Base-by-base conservation (phyloP, 305 asterid species). In the Fraxinus albicans region DNA sequence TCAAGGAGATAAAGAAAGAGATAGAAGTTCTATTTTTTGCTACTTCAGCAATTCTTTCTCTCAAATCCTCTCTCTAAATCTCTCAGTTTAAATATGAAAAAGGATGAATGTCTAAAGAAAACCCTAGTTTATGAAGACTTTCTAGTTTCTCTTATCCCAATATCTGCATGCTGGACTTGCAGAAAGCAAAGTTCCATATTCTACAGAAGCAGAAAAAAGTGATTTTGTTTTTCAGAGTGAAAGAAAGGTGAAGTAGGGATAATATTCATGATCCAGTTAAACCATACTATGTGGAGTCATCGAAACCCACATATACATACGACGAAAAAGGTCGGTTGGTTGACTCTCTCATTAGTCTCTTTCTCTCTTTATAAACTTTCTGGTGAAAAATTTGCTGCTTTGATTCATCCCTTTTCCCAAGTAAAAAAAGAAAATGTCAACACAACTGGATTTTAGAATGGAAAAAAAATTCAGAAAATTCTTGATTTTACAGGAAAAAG, bases 151-250 rank as follows among this genome's bases (percentile, higher is more conserved):
- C 83, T 85, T 82, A 87, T 86, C 86, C 82, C 84, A 81, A 86
- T 86, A 83, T 86, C 85, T 92, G 94, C 92, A 89, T 87, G 92
- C 92, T 88, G 88, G 93, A 92, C 91, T 83, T 85, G 67, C 75
- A 72, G 78, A 83, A 84, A 83, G 90, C 86, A 79, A 77, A 63
- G 27, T 85, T 77, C 82, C 85, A 82, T 80, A 53, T 4, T 53
- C 65, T 53, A 53, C 65, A n/a, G 23, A 86, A 85, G 81, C 87
- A 69, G 83, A 79, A 88, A 81, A 58, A 70, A 69, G 79, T 85
- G 77, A 42, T n/a, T 53, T 53, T 53, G 65, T 17, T 53, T 50
- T 53, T 17, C 23, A 60, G 33, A 60, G 33, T 7, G 72, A 60
- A 60, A 60, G 31, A 60, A 60, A 60, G 72, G 72, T 2, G 72